phyloP scores from a whole-genome alignment of 805 yeast genomes.

The Barnettozyma sp. region DNA sequence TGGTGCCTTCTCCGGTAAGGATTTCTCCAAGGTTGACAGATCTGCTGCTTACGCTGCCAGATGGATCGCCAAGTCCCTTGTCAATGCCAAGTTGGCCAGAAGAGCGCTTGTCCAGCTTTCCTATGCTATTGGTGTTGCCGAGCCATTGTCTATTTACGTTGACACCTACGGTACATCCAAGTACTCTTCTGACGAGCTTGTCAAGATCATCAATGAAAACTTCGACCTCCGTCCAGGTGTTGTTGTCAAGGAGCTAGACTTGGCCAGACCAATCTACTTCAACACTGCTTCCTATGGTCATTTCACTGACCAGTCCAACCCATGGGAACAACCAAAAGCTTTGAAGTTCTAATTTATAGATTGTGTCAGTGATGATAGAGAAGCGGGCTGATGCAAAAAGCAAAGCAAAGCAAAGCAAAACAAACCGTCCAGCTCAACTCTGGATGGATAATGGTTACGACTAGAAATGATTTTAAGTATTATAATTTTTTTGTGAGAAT shows the following conservation, averaged over 20 bases:
- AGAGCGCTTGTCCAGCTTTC: slow-evolving; percentile 98
- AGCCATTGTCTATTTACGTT: slow-evolving; percentile 95
- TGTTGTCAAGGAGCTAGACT: slow-evolving; percentile 90
- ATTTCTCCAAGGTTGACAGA: slow-evolving; percentile 99
- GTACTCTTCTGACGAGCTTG: slow-evolving; percentile 83
- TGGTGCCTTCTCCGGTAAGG: slow-evolving; percentile 99
- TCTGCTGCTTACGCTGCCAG: slow-evolving; percentile 99
- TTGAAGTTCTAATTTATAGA: slow-evolving; percentile 42
- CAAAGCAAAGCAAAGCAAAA: too few relatives aligned
- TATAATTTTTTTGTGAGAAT: slow-evolving; percentile 4
- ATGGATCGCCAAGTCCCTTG: slow-evolving; percentile 99
- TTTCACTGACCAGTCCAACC: slow-evolving; percentile 97
- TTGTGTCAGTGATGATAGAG: background rate
- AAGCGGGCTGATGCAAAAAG: too few relatives aligned
- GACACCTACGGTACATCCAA: slow-evolving; percentile 98
- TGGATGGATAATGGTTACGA: slow-evolving; percentile 9
- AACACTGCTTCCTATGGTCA: slow-evolving; percentile 99
- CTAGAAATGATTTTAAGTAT: slow-evolving; percentile 4
- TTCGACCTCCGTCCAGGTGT: slow-evolving; percentile 99
- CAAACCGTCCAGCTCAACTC: slow-evolving; percentile 12
- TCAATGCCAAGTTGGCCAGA: slow-evolving; percentile 89
- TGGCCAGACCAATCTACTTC: slow-evolving; percentile 98
- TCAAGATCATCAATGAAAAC: slow-evolving; percentile 84
- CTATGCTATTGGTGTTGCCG: slow-evolving; percentile 99
- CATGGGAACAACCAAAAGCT: slow-evolving; percentile 97